Evolutionary conservation across 805 yeast species (phyloP).

Genomic region (Tetrapisispora phaffii): DNA sequence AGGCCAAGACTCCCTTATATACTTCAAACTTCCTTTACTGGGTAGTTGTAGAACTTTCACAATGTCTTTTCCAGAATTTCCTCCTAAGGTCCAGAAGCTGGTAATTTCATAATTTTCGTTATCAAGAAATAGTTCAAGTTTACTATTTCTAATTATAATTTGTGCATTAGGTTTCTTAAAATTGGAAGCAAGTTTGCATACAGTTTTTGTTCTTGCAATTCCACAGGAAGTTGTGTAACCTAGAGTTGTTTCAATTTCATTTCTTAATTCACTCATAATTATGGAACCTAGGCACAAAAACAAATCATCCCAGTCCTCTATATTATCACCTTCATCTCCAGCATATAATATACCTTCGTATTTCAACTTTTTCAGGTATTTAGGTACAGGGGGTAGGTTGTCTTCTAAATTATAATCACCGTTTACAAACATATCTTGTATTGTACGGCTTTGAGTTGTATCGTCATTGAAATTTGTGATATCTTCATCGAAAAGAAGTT

Average conservation of each 20-base stretch:
- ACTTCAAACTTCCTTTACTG: conserved; percentile 37
- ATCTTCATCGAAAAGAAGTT: conserved; percentile 24
- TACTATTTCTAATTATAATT: conserved; percentile 50
- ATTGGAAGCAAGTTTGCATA: conserved; percentile 84
- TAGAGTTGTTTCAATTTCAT: conserved; percentile 40
- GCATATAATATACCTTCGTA: conserved; percentile 16
- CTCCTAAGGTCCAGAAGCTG: conserved; percentile 88
- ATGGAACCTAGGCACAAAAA: conserved; percentile 57
- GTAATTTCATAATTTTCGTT: conserved; percentile 45
- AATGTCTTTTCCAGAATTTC: conserved; percentile 64
- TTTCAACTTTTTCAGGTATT: conserved; percentile 12
- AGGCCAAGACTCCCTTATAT: conserved; percentile 42
- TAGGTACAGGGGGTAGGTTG: conserved; percentile 20
- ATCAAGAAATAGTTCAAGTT: conserved; percentile 44
- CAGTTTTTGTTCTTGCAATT: conserved; percentile 58
- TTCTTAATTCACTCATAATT: conserved; percentile 45
- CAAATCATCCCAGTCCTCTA: conserved; percentile 75
- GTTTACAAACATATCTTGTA: conserved; percentile 15
- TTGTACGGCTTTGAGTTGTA: neutral
- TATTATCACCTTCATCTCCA: conserved; percentile 8
- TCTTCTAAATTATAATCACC: conserved; percentile 20
- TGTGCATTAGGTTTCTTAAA: conserved; percentile 79
- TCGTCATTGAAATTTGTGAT: neutral
- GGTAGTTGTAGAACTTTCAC: conserved; percentile 43
- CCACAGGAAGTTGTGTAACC: conserved; percentile 91